Evolutionary conservation across 768 basidiomycete genomes (phyloP), one percentile per base, ranked within the genome.

Genomic region (Phanerochaete carnosa): DNA sequence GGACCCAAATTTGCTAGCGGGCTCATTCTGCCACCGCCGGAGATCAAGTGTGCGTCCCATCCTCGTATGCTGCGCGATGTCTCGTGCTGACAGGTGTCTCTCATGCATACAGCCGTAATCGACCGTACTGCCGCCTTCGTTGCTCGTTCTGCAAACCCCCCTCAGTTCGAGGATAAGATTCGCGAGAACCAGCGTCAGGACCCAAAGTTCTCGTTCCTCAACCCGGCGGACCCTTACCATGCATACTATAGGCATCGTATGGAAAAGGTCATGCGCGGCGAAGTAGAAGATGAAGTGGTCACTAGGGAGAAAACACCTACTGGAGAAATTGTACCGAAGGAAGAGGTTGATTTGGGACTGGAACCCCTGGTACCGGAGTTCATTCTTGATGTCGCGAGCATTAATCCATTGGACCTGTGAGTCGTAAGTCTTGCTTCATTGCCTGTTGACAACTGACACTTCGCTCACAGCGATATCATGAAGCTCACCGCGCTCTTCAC

Each of bases 161-260:
- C 87, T 11, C 86, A 90, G 67, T 95, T 99, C 70, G 96, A 98
- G 77, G 93, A 95, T 72, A 95, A 96, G 77, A 94, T 99, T 74
- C 87, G 95, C 68, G 95, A 98, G 77, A 90, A 92, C 69, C 95
- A 95, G 75, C 92, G 94, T 76, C 84, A 87, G 65, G 96, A 98
- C 80, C 94, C 95, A 59, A 96, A 97, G 77, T 99, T 98, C 82
- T 94, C 96, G 60, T 99, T 99, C 81, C 84, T 99, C 74, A 96
- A 96, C 79, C 89, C 93, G 63, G 85, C 86, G 52, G 97, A 99
- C 81, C 94, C 97, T 65, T 99, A 97, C 79, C 94, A 98, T 87
- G 92, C 92, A 62, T 98, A 99, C 77, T 99, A 99, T 72, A 87
- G 92, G 71, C 86, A 95, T 79, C 87, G 90, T 70, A 85, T 96